Base-by-base conservation (phyloP, 768 basidiomycete genomes). In the Termitomyces sp. region DNA sequence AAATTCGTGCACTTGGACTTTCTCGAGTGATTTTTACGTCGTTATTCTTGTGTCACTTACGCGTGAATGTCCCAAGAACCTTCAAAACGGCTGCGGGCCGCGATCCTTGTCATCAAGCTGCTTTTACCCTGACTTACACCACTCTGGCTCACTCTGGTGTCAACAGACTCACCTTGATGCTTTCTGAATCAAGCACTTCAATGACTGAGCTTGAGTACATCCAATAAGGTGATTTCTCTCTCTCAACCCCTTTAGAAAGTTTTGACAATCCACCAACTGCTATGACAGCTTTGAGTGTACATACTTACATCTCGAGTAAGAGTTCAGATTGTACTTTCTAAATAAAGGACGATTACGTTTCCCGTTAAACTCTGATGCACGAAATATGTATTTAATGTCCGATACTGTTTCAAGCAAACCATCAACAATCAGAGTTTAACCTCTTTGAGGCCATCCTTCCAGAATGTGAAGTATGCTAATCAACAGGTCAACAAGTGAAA, bases 391-490 rank as follows among this genome's bases (percentile, higher is more conserved):
- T 30, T 48, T 36, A 22, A 28, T 6, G 35, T 35, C 26, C 51
- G 55, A 65, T 62, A 55, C 13, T 59, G 33, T 52, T 46, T 32
- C 32, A 64, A 64, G 50, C 40, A 53, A 63, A 60, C 49, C 13
- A 20, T 30, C 11, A 52, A 33, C 52, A 61, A 63, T 68, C 69
- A 93, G 61, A 86, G 79, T 72, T 94, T 94, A 59, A 81, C 68
- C 71, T 85, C 80, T 76, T 94, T 92, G 63, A 94, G 72, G 40
- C 97, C 96, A 74, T 98, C 84, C 76, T 90, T 96, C 95, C 95
- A 98, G 81, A 95, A 91, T 33, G 88, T 94, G 73, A 96, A 84
- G 71, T 90, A 95, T 52, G 93, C 92, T 89, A 63, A 55, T 59
- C 63, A 56, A 56, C 60, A 60, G 52, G 6, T 41, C n/a, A 41